Percentiles rank a stretch among this genome's conserved stretches.
These are phyloP conservation scores for Tulasnella calospora DNA, from an alignment of 768 basidiomycete species.

Conservation along the genomic window DNA sequence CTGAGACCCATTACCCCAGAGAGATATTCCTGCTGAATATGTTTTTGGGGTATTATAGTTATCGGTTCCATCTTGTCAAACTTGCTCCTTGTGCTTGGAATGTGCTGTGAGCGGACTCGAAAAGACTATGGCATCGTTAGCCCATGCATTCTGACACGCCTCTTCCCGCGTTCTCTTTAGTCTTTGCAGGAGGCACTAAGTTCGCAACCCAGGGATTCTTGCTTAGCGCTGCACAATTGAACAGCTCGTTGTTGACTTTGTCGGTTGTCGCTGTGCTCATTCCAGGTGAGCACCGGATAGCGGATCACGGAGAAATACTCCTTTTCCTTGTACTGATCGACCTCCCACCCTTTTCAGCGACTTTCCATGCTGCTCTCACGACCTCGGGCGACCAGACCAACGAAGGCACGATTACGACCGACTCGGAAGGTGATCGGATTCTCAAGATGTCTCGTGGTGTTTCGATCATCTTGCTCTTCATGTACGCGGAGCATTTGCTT, in stretches of 20 bases:
- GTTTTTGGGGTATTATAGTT: conserved; percentile 44
- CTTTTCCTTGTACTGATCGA: background rate
- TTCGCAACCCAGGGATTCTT: conserved; percentile 79
- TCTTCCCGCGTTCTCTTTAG: background rate
- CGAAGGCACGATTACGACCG: conserved; percentile 31
- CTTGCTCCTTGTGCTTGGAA: conserved; percentile 65
- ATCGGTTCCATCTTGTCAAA: conserved; percentile 81
- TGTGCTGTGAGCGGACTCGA: conserved; percentile 51
- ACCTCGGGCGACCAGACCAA: conserved; percentile 27
- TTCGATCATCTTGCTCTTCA: conserved; percentile 70
- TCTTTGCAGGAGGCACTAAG: conserved; percentile 75
- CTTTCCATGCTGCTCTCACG: conserved; percentile 60
- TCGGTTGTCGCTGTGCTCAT: conserved; percentile 76
- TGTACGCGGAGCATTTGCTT: conserved; percentile 31
- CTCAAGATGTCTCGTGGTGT: conserved; percentile 77
- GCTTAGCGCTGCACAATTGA: conserved; percentile 65
- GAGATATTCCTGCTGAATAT: background rate
- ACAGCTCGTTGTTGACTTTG: conserved; percentile 68
- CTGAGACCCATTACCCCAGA: conserved; percentile 18
- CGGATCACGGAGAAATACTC: background rate
- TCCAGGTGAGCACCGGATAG: conserved; percentile 39
- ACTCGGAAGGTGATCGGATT: conserved; percentile 46
- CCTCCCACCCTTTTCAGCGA: conserved; percentile 42
- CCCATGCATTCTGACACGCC: background rate
- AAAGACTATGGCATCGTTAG: background rate